Evolutionary conservation across 2,329 filamentous ascomycete species (phyloP), one percentile per base, ranked within the genome.

Genomic region (Hypoxylon sp.): DNA sequence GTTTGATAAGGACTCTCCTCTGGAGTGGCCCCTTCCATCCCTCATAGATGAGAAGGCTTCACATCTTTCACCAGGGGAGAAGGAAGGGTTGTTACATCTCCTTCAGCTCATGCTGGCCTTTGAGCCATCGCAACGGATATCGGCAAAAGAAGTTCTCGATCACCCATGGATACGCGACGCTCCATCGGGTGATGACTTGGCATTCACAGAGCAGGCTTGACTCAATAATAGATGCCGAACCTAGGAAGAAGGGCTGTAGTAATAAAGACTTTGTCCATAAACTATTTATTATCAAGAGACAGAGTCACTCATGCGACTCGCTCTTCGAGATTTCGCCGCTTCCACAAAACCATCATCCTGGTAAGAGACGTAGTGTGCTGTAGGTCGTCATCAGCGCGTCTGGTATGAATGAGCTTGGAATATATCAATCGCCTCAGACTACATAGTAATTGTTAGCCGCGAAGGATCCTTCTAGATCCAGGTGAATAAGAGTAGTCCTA

Each of bases 71-170:
- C 37, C n/a, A n/a, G n/a, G n/a, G 1, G 37, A 42, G 37, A 42
- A 42, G 37, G 37, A 42, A 42, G 37, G 17, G 14, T 17, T 42
- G 37, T 42, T 42, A 19, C 37, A 42, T 42, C 37, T 42, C 37
- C 37, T 42, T n/a, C 14, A 3, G 37, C n/a, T n/a, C n/a, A 42
- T 42, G 37, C 6, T 42, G n/a, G 37, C 6, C 37, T 42, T 42
- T 42, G 37, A 42, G n/a, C 37, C 37, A 17, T 42, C 37, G 37
- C 37, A 42, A 17, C 37, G 37, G 37, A 42, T 42, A 42, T 42
- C 37, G 37, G 37, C n/a, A 42, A 42, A 9, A 42, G 37, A 42
- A n/a, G 37, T 42, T 42, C 37, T 42, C 5, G 37, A 42, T 42
- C 5, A 42, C n/a, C 37, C 37, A 17, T 42, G 37, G 37, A 42